Percentiles rank a stretch among this genome's conserved stretches.
These are phyloP conservation scores for Cinchona pubescens DNA, from an alignment of 257 asterid genomes.

Conservation along the genomic window DNA sequence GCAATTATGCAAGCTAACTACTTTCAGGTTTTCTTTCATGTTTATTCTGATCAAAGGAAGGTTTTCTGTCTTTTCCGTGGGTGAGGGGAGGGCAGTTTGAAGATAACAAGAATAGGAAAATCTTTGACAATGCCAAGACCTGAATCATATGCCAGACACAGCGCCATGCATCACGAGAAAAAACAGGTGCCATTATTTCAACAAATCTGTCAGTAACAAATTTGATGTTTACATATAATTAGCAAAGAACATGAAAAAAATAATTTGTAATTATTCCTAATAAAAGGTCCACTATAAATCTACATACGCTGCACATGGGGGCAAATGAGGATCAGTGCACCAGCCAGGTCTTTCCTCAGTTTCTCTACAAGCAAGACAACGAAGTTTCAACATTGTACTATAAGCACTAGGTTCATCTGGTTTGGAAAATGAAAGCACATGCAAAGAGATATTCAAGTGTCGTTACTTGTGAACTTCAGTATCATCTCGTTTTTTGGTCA, in stretches of 20 bases:
- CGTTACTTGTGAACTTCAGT: constrained; percentile 85
- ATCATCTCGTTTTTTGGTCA: constrained; percentile 72
- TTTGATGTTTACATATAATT: neutral
- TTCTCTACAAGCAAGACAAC: constrained; percentile 42
- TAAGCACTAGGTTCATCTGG: neutral
- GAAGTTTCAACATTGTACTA: constrained; percentile 14
- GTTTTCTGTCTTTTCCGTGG: neutral
- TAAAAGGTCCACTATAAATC: neutral
- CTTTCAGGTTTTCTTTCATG: constrained; percentile 7
- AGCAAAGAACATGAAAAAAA: neutral
- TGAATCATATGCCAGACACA: constrained; percentile 98
- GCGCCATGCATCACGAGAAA: constrained; percentile 94
- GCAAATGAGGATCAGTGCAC: constrained; percentile 82
- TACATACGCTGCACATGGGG: constrained; percentile 98
- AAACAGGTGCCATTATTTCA: constrained; percentile 98
- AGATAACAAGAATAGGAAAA: constrained; percentile 7
- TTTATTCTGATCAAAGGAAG: neutral
- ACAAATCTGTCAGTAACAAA: constrained; percentile 56
- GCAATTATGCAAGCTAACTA: constrained; percentile 26
- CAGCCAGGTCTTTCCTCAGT: constrained; percentile 86
- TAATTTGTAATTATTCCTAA: neutral
- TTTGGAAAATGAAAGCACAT: neutral
- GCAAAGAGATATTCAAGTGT: neutral
- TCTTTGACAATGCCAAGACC: constrained; percentile 37
- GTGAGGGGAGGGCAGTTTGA: neutral